These are phyloP conservation scores for Boletus eberwhitei DNA, from an alignment of 768 basidiomycete genomes.

Conservation along the genomic window DNA sequence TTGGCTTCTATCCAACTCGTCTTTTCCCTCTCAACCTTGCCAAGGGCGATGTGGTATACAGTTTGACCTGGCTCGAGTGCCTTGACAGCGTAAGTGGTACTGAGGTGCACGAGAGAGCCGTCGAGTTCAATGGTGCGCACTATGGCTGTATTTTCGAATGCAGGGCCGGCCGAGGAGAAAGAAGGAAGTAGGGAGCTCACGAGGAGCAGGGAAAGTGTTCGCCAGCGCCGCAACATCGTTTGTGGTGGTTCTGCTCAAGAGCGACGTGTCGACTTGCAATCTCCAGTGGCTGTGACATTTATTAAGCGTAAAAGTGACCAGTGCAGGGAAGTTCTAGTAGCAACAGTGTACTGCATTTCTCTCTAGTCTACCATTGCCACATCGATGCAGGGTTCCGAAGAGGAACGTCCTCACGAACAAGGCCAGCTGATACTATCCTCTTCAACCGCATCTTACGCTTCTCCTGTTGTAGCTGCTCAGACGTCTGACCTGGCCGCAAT, in stretches of 20 bases:
- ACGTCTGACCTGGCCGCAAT: constrained; percentile 77
- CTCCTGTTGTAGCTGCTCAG: constrained; percentile 61
- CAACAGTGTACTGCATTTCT: not conserved
- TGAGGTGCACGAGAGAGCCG: constrained; percentile 83
- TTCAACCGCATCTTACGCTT: constrained; percentile 65
- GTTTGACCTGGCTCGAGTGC: constrained; percentile 59
- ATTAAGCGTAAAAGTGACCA: not conserved
- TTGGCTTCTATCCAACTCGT: constrained; percentile 80
- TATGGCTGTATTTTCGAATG: constrained; percentile 87
- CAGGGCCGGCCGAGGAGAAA: constrained; percentile 40
- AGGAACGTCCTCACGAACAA: constrained; percentile 76
- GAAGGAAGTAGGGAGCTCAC: constrained; percentile 38
- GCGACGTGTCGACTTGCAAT: constrained; percentile 17
- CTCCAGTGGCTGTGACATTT: constrained; percentile 13
- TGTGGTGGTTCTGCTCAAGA: constrained; percentile 28
- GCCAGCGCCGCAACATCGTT: constrained; percentile 42
- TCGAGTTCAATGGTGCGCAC: constrained; percentile 88
- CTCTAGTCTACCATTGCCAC: constrained; percentile 67
- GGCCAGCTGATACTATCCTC: constrained; percentile 75
- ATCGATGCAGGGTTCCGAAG: constrained; percentile 66
- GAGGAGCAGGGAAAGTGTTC: constrained; percentile 47
- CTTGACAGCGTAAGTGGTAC: constrained; percentile 83
- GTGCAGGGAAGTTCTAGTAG: not conserved
- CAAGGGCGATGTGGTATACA: constrained; percentile 66
- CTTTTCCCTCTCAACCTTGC: constrained; percentile 55